phyloP scores from a whole-genome alignment of 2,329 filamentous ascomycete species.

The Exophiala alcalophila region DNA sequence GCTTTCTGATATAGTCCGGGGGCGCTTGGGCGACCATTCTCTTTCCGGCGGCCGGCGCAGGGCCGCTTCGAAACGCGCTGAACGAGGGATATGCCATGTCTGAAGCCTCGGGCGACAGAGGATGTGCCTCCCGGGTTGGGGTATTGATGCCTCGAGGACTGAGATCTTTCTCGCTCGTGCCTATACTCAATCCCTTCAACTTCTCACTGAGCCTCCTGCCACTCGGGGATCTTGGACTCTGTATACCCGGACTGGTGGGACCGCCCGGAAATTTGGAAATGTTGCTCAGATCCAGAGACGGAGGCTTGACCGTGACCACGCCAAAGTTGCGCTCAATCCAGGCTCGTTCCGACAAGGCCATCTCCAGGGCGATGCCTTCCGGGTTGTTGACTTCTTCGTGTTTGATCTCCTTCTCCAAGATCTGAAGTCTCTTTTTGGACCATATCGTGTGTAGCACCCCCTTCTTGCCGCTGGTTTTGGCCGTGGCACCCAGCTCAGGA shows the following conservation, averaged over 20 bases:
- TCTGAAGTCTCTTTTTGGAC: conserved; percentile 76
- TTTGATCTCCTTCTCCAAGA: conserved; percentile 73
- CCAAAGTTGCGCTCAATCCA: conserved; percentile 86
- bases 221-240: conserved; percentile 53
- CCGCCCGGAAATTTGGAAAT: conserved; percentile 33
- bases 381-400: conserved; percentile 68
- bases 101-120: conserved; percentile 60
- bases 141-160: conserved; percentile 34
- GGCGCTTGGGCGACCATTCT: conserved; percentile 39
- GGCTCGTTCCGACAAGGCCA: conserved; percentile 76
- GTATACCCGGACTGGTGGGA: conserved; percentile 57
- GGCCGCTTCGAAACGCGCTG: conserved; percentile 55
- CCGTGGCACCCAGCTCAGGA: conserved; percentile 66
- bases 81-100: conserved; percentile 64
- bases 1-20: conserved; percentile 38
- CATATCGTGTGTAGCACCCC: conserved; percentile 87
- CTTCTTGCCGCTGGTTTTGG: conserved; percentile 65
- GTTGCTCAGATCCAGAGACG: conserved; percentile 32
- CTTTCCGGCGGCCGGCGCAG: conserved; percentile 30
- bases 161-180: conserved; percentile 67
- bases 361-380: conserved; percentile 79
- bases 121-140: conserved; percentile 39
- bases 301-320: conserved; percentile 46
- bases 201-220: conserved; percentile 74
- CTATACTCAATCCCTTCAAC: conserved; percentile 72